These are phyloP conservation scores for Xerocomellus chrysenteron DNA, from an alignment of 768 basidiomycete genomes.

Conservation along the genomic window DNA sequence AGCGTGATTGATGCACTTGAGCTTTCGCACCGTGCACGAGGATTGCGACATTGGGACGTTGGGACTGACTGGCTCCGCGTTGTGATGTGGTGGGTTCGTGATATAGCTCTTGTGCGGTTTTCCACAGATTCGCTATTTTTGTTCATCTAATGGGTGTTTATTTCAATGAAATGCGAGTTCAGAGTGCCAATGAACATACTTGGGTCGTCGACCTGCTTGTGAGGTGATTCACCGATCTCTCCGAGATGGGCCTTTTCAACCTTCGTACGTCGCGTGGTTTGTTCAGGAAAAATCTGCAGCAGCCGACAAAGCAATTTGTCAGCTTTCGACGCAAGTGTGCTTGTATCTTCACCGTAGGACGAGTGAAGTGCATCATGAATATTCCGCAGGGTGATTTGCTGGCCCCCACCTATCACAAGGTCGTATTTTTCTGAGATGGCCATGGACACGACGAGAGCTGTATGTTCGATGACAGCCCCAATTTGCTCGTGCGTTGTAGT, in stretches of 20 bases:
- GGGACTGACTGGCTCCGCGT: background rate
- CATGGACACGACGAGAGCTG: background rate
- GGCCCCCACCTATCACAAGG: slow-evolving; percentile 3
- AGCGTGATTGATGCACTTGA: background rate
- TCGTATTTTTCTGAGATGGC: slow-evolving; percentile 1
- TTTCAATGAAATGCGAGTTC: background rate
- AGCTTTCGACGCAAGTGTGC: background rate
- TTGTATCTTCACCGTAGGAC: background rate
- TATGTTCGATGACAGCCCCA: slow-evolving; percentile 5
- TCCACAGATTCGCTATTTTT: background rate
- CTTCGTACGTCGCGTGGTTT: background rate
- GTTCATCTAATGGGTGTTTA: background rate
- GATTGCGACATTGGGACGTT: background rate
- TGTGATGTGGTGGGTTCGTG: background rate
- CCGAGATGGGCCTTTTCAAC: background rate
- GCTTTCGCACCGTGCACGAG: background rate
- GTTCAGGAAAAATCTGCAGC: background rate
- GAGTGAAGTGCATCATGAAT: background rate
- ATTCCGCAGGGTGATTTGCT: background rate
- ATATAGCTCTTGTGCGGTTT: background rate
- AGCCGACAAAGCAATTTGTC: background rate
- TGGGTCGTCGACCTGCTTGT: background rate
- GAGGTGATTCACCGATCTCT: background rate
- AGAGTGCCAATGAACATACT: background rate
- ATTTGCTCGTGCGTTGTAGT: slow-evolving; percentile 1